Base-by-base conservation (phyloP, 78 protist species). In the Chrysochromulina tobinii region DNA sequence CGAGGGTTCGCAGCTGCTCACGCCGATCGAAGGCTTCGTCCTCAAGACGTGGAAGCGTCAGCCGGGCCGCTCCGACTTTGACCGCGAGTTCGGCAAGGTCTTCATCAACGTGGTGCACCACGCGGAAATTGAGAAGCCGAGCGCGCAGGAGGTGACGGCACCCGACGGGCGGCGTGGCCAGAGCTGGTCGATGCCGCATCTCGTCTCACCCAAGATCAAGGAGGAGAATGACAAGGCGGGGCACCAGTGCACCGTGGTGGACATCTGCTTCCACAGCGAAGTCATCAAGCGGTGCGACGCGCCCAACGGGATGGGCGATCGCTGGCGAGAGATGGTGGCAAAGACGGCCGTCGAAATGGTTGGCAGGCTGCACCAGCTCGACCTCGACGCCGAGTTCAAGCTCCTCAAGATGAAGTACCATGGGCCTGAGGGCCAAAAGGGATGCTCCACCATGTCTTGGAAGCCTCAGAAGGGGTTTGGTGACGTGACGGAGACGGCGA, bases 61-160 rank as follows among this genome's bases (percentile, higher is more conserved):
- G 2, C n/a, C 81, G 4, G 81, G 81, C n/a, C 38, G 81, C 12
- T n/a, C 20, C 14, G 81, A 72, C 15, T 72, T 38, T 53, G 81
- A 72, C 14, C 38, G 54, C 54, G n/a, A 1, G 15, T 0, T 50
- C n/a, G 54, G 61, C 23, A 77, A 77, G 59, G 85, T 77, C 15
- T 77, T 77, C 85, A 77, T 77, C 85, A 77, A 77, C 85, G 85
- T 77, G n/a, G 0, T 1, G 23, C 61, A 48, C 23, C 85, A 77
- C n/a, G 85, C 20, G 9, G 85, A 77, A n/a, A 77, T 77, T 27
- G 85, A 5, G 12, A 17, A 17, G 61, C 61, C 85, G 3, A 21
- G 25, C 11, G 9, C 85, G 17, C 0, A 14, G 27, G 25, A 23
- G 25, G 61, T 51, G 21, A 17, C 27, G 25, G 55, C 61, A 1